Base-by-base conservation (phyloP, 2,329 filamentous ascomycete species). In the Aspergillus ustus region DNA sequence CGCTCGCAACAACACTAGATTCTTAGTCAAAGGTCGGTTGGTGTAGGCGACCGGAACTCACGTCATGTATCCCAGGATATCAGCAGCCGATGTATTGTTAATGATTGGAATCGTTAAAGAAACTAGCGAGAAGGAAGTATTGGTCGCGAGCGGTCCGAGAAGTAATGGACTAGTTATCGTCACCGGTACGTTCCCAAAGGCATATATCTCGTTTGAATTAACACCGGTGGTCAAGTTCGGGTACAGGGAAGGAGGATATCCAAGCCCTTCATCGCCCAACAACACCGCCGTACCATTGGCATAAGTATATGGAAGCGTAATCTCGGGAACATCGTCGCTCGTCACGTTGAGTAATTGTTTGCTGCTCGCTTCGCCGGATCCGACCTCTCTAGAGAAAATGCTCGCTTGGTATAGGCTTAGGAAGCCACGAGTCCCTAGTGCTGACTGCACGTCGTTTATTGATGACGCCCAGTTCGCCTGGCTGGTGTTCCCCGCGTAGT, bases 51-150 rank as follows among this genome's bases (percentile, higher is more conserved):
- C 6, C 9, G 25, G 4, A 19, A 29, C 29, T 5, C 92, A 81
- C 1, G 92, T 96, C 80, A 97, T 85, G 80, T 92, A 97, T 1
- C 92, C 93, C 5, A 97, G 82, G 0, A 94, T 85, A 64, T 90
- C 87, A 3, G 79, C 79, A 46, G 78, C 74, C 2, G 84, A 83
- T 2, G 83, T 82, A 66, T 89, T 90, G 72, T 90, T 88, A 62
- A 91, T 84, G 57, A 97, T 87, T 0, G 93, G 91, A 17, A 94
- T 78, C 0, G 93, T 96, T 61, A 96, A 81, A 2, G 93, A 97
- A 13, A 96, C 74, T 11, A 97, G 80, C 22, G 91, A 91, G 65
- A 90, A 91, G 0, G 87, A 86, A 49, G 85, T 79, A 72, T 96
- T 95, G 65, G 95, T 77, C 25, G 85, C 81, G 60, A 91, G 81